These are phyloP conservation scores for Debaryomyces nepalensis DNA, from an alignment of 1,139 yeast genomes.

Conservation along the genomic window DNA sequence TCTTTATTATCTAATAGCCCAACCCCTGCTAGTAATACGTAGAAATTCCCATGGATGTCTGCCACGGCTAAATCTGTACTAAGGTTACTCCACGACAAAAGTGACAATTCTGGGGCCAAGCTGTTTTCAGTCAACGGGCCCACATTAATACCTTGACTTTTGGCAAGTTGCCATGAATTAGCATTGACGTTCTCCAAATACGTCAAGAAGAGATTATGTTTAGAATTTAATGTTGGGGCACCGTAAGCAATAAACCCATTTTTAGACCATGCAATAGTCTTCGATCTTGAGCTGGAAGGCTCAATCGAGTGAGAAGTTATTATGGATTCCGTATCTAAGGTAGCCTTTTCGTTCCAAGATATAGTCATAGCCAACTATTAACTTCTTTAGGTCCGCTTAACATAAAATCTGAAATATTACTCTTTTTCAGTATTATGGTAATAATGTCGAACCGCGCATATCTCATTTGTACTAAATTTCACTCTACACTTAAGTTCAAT, in stretches of 20 bases:
- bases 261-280: constrained; percentile 67
- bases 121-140: constrained; percentile 37
- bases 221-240: constrained; percentile 27
- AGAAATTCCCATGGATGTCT: constrained; percentile 55
- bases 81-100: constrained; percentile 53
- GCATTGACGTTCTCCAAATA: constrained; percentile 70
- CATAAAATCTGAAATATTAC: background rate
- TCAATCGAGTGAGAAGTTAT: constrained; percentile 7
- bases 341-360: background rate
- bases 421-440: background rate
- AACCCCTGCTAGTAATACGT: constrained; percentile 52
- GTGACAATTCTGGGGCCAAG: constrained; percentile 31
- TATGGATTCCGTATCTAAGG: background rate
- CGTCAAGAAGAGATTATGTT: constrained; percentile 52
- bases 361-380: constrained; percentile 1
- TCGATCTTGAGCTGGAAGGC: constrained; percentile 5
- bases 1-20: constrained; percentile 33
- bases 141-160: constrained; percentile 48
- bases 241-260: constrained; percentile 75
- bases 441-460: constrained; percentile 1
- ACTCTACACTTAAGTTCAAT: background rate
- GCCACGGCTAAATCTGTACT: constrained; percentile 59
- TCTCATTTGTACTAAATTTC: background rate
- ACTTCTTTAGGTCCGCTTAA: background rate
- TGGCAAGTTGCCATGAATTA: constrained; percentile 65